phyloP scores from a whole-genome alignment of 306 rosid genomes.

The Ochetophila trinervis region DNA sequence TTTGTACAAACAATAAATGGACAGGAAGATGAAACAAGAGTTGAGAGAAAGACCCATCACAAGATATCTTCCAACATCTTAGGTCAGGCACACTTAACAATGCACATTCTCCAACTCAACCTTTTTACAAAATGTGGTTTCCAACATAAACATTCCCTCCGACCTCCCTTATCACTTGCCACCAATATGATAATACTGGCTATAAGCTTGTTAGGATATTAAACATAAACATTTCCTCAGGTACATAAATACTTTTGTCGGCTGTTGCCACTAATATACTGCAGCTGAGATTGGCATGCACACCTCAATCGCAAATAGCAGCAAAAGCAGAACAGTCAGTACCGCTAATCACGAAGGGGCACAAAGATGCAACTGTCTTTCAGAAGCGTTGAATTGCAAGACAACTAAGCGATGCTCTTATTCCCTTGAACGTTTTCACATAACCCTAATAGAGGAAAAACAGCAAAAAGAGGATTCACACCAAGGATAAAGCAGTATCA shows the following conservation, averaged over 20 bases:
- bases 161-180: neutral
- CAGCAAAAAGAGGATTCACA: constrained; percentile 1
- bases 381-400: neutral
- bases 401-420: neutral
- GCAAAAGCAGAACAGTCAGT: neutral
- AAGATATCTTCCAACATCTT: neutral
- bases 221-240: neutral
- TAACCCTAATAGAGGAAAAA: neutral
- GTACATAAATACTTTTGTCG: neutral
- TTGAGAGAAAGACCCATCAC: neutral
- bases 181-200: neutral
- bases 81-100: neutral
- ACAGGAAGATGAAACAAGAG: neutral
- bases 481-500: neutral
- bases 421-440: too few species aligned
- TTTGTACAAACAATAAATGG: neutral
- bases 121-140: too few species aligned
- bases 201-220: too few species aligned
- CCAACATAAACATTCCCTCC: neutral
- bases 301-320: too few species aligned
- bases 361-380: neutral
- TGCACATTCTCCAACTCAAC: too few species aligned
- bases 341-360: neutral
- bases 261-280: neutral
- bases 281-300: neutral